Evolutionary conservation across 176 grass and related monocot genomes (phyloP).

Genomic region (Musa troglodytarum): DNA sequence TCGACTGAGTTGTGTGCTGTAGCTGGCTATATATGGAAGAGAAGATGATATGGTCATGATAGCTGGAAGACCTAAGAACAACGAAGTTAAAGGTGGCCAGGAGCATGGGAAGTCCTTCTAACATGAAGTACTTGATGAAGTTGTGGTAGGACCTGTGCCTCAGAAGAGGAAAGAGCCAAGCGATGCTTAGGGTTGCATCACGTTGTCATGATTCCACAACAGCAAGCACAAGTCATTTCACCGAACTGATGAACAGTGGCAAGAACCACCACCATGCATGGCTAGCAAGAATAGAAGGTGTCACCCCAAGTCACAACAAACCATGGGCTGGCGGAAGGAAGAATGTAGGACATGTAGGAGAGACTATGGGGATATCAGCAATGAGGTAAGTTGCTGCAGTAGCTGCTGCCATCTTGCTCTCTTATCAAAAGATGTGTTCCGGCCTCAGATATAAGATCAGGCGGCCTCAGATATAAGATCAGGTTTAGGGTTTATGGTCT

Average conservation of each 20-base stretch:
- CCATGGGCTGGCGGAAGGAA: background rate
- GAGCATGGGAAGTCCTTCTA: too few relatives aligned
- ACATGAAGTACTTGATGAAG: too few relatives aligned
- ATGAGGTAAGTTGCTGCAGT: background rate
- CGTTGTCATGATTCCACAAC: background rate
- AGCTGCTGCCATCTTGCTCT: background rate
- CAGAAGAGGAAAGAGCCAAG: background rate
- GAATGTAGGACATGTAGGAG: background rate
- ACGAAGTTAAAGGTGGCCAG: too few relatives aligned
- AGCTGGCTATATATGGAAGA: too few relatives aligned
- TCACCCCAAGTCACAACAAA: background rate
- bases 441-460: background rate
- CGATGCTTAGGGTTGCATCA: constrained; percentile 1
- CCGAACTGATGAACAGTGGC: background rate
- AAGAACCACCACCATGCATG: background rate
- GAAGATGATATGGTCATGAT: too few relatives aligned
- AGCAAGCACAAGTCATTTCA: background rate
- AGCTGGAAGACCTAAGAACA: too few relatives aligned
- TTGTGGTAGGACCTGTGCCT: background rate
- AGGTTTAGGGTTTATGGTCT: background rate
- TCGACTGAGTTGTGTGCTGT: too few relatives aligned
- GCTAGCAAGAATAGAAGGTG: background rate
- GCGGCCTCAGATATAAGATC: background rate
- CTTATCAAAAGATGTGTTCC: background rate
- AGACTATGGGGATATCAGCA: background rate